Conservation (phyloP, 371 early-diverging fungal genomes). For the Mucor irregularis region DNA sequence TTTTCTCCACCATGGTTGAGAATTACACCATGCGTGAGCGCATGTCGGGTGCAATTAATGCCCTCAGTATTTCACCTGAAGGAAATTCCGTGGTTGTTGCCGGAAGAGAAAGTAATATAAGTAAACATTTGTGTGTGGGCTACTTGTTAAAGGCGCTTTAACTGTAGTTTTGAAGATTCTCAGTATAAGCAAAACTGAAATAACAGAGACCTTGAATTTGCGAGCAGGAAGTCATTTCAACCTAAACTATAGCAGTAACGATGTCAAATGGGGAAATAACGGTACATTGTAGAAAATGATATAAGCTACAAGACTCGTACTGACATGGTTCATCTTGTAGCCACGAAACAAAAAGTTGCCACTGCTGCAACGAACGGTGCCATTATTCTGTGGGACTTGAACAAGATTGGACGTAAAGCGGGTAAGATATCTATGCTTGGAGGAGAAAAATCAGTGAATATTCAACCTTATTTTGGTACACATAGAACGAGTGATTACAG, state of each 20-base stretch:
- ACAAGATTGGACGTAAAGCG: constrained; percentile 47
- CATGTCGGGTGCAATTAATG: constrained; percentile 60
- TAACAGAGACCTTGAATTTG: constrained; percentile 68
- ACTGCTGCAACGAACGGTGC: constrained; percentile 80
- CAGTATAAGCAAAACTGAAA: constrained; percentile 51
- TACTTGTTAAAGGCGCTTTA: neutral
- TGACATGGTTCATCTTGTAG: constrained; percentile 16
- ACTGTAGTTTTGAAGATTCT: constrained; percentile 69
- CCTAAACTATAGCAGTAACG: constrained; percentile 69
- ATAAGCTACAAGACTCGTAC: too few species aligned
- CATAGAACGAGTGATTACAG: constrained; percentile 72
- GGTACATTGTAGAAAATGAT: constrained; percentile 37
- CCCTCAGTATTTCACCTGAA: constrained; percentile 67
- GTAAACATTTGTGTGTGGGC: too few species aligned
- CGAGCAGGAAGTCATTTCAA: constrained; percentile 67
- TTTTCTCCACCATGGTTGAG: neutral
- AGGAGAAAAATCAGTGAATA: too few species aligned
- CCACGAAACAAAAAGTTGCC: constrained; percentile 63
- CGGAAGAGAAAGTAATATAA: constrained; percentile 68
- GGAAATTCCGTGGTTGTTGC: constrained; percentile 67
- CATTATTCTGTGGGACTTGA: constrained; percentile 74
- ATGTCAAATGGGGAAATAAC: constrained; percentile 83
- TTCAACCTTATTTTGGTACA: too few species aligned
- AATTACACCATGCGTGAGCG: constrained; percentile 14
- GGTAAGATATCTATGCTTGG: constrained; percentile 17